A percentile compares a stretch with the other conserved stretches of the same genome.
These are phyloP conservation scores for Mycotypha africana DNA, from an alignment of 371 early-diverging fungal species.

Conservation along the genomic window DNA sequence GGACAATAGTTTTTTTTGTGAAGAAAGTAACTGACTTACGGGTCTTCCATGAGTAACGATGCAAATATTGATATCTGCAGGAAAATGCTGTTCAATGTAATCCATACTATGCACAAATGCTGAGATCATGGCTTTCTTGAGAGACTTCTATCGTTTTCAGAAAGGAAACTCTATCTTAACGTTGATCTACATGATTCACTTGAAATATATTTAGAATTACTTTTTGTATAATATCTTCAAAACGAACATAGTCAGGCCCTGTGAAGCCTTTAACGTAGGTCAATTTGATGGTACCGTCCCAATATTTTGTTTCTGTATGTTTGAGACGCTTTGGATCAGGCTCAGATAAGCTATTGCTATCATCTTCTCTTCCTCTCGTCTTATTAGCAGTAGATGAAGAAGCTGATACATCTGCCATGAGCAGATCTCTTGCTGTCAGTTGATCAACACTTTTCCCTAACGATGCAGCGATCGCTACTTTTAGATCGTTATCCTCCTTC, in stretches of 20 bases:
- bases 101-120: slow-evolving; percentile 39
- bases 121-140: slow-evolving; percentile 35
- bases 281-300: slow-evolving; percentile 36
- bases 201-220: neutral
- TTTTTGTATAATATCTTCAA: slow-evolving; percentile 35
- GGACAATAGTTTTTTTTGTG: too few relatives aligned
- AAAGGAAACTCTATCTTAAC: neutral
- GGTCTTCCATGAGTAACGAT: slow-evolving; percentile 38
- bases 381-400: neutral
- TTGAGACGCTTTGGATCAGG: slow-evolving; percentile 1
- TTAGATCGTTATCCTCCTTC: slow-evolving; percentile 23
- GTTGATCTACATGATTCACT: too few relatives aligned
- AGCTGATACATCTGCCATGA: slow-evolving; percentile 5
- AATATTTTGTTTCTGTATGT: slow-evolving; percentile 8
- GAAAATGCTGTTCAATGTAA: slow-evolving; percentile 34
- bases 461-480: slow-evolving; percentile 32
- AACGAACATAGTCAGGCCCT: slow-evolving; percentile 24
- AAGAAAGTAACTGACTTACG: slow-evolving; percentile 18
- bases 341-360: neutral
- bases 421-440: slow-evolving; percentile 36
- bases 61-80: slow-evolving; percentile 26
- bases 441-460: slow-evolving; percentile 33
- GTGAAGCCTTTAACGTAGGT: slow-evolving; percentile 34
- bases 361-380: slow-evolving; percentile 8
- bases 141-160: slow-evolving; percentile 2